Evolutionary conservation across 2,329 filamentous ascomycete genomes (phyloP).

Genomic region (Plectosphaerella sp.): DNA sequence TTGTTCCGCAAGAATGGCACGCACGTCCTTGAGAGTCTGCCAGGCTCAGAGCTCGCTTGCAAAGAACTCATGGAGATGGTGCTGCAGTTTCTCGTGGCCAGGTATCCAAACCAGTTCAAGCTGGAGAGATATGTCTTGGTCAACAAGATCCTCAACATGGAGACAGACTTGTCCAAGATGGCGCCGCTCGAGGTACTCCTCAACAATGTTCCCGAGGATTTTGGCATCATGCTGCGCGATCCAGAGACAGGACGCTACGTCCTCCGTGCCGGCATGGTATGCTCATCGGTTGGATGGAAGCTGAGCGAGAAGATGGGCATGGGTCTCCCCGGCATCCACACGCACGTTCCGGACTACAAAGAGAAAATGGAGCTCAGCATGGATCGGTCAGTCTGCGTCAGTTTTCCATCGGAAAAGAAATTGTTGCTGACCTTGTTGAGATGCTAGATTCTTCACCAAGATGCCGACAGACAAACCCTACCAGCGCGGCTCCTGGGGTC

Average conservation of each 20-base stretch:
- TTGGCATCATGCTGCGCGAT: slow-evolving; percentile 70
- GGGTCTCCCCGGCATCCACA: slow-evolving; percentile 67
- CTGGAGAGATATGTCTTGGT: slow-evolving; percentile 55
- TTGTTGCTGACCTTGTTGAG: not conserved
- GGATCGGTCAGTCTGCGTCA: slow-evolving; percentile 56
- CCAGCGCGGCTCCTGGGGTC: slow-evolving; percentile 78
- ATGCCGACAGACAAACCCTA: slow-evolving; percentile 71
- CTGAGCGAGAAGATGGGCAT: slow-evolving; percentile 69
- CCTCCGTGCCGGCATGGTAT: slow-evolving; percentile 72
- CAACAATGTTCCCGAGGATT: slow-evolving; percentile 80
- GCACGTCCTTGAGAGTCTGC: slow-evolving; percentile 61
- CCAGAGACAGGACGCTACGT: slow-evolving; percentile 67
- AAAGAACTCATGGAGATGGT: slow-evolving; percentile 88
- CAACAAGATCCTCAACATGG: slow-evolving; percentile 64
- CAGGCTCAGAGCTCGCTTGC: slow-evolving; percentile 72
- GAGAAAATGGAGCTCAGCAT: slow-evolving; percentile 86
- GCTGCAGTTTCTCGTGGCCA: slow-evolving; percentile 70
- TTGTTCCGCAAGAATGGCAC: slow-evolving; percentile 61
- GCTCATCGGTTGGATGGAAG: slow-evolving; percentile 78
- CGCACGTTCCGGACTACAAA: slow-evolving; percentile 74
- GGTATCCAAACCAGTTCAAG: slow-evolving; percentile 73
- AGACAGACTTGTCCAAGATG: slow-evolving; percentile 54
- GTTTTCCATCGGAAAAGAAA: not conserved
- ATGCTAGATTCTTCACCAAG: slow-evolving; percentile 69
- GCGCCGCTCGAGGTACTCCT: slow-evolving; percentile 68